Evolutionary conservation across 768 basidiomycete species (phyloP).

Genomic region (Lactifluus piperatus): DNA sequence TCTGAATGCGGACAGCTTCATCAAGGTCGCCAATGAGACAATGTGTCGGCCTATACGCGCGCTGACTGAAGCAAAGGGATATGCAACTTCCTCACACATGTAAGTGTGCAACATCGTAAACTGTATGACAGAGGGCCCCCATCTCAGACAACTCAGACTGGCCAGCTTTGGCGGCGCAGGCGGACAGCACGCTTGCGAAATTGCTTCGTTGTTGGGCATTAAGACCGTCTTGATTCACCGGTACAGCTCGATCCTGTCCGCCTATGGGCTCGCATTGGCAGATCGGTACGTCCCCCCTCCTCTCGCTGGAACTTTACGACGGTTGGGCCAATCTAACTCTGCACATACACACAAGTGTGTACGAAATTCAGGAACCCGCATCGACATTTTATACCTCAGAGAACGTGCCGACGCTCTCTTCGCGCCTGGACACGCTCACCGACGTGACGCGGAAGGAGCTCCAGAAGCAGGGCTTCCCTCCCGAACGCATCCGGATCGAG

Average conservation of each 20-base stretch:
- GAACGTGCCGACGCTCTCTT: conserved; percentile 44
- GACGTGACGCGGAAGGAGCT: conserved; percentile 57
- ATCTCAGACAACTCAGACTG: conserved; percentile 38
- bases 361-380: conserved; percentile 83
- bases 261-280: conserved; percentile 88
- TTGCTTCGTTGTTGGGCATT: conserved; percentile 79
- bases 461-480: conserved; percentile 73
- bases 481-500: conserved; percentile 61
- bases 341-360: conserved; percentile 41
- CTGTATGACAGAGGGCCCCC: conserved; percentile 11
- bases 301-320: neutral
- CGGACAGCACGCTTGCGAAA: conserved; percentile 90
- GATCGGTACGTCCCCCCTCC: conserved; percentile 43
- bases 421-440: conserved; percentile 64
- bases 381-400: conserved; percentile 66
- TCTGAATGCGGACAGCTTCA: conserved; percentile 47
- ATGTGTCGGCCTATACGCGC: conserved; percentile 93
- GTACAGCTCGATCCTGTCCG: conserved; percentile 88
- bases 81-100: conserved; percentile 72
- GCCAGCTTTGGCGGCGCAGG: conserved; percentile 88
- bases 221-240: conserved; percentile 82
- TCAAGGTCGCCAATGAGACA: conserved; percentile 94
- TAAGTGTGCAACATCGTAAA: conserved; percentile 20
- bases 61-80: conserved; percentile 82
- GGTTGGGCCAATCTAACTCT: neutral